Evolutionary conservation across 768 basidiomycete species (phyloP), one percentile per base, ranked within the genome.

Genomic region (Xerocomellus amylosporus): DNA sequence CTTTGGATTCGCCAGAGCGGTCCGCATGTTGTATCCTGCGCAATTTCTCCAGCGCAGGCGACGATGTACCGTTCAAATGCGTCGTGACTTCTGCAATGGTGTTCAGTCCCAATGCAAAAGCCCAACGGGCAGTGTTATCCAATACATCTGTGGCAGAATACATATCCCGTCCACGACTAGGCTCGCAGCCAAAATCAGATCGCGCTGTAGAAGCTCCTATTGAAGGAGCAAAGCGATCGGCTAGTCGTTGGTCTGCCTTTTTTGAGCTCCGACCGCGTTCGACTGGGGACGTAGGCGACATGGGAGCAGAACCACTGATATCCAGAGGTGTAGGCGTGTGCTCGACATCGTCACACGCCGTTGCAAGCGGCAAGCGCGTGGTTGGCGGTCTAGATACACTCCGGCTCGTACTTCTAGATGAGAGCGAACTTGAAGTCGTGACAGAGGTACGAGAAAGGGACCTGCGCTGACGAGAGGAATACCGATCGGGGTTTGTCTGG

Each of bases 361-460:
- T 57, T 38, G 68, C 67, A 55, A 65, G 64, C 19, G 52, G 65
- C 41, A 62, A 54, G 14, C 51, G 59, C 34, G 63, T 45, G 15
- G 63, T 62, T 64, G 37, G 74, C 2, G 74, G 71, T 38, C 76
- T 70, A 10, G 79, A 80, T 14, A 69, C 62, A 55, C 77, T 77
- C 34, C 77, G 73, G 39, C 76, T 74, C 13, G 65, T 60, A 31
- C 74, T 74, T 39, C 74, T 66, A 7, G 70, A 67, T 9, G 75
- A 75, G 5, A 71, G 65, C 8, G 77, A 74, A 42, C 71, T 74
- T 15, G 73, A 74, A 31, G 71, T 71, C 2, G 72, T 65, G 15
- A 73, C 66, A 10, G 81, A 80, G 2, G 76, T 73, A n/a, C 80
- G 71, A 13, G 81, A 84, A 30, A 77, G 64, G 5, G 83, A 82